Base-by-base conservation (phyloP, 2,329 filamentous ascomycete species). In the Microdochium trichocladiopsis region DNA sequence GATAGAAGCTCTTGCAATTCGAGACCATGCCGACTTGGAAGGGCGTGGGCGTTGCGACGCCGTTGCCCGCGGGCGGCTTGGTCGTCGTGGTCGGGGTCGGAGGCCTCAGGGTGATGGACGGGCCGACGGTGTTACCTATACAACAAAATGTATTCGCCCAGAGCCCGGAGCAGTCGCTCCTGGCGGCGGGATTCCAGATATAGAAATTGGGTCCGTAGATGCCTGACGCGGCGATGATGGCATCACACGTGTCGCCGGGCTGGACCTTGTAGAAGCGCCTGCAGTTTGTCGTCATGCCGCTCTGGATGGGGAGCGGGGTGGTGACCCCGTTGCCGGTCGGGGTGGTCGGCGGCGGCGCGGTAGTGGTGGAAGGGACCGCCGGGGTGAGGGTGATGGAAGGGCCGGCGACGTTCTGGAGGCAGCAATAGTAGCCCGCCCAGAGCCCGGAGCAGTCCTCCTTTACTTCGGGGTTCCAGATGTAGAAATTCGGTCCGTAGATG, bases 1-100 rank as follows among this genome's bases (percentile, higher is more conserved):
- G 48, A 50, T 57, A 50, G 51, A 55, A 59, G 24, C 51, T 56
- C 31, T 53, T 53, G 49, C 57, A 59, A 53, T 55, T 53, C 22
- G n/a, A 25, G 5, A 52, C 45, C 45, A 52, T 49, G 28, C 47
- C 31, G 28, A 45, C 31, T 41, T 52, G 43, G 10, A 31, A 21
- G 3, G 51, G 51, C 18, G 47, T 49, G 10, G 51, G 51, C 31
- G 51, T 52, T 11, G 45, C 45, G 51, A 52, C 45, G 21, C 51
- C 51, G 45, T 43, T 52, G 25, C 23, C 36, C 28, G 37, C 5
- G 9, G 3, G 37, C n/a, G 49, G 22, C 36, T 28, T 50, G 18
- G 28, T 43, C 18, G 50, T 37, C 21, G 50, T 47, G 50, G 28
- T 14, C 14, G 4, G 22, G 24, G 50, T 47, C 50, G 50, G 23